phyloP scores from a whole-genome alignment of 1,284 basidiomycete genomes.

The Cystobasidium slooffiae region DNA sequence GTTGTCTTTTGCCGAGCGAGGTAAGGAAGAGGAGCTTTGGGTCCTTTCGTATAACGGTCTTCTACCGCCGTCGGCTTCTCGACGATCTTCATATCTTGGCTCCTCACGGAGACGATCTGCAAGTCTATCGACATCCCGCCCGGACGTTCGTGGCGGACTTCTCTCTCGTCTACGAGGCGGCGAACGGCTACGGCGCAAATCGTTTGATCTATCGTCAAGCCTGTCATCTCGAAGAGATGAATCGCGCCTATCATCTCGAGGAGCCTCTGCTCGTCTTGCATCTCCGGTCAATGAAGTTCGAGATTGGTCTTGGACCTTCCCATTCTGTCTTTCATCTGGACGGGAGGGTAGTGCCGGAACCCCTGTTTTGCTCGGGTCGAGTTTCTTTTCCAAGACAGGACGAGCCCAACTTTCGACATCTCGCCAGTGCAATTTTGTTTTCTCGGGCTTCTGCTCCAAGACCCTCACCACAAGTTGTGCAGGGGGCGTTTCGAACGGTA shows the following conservation, averaged over 20 bases:
- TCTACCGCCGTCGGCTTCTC: too few relatives aligned
- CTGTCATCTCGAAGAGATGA: too few relatives aligned
- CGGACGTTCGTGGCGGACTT: not conserved
- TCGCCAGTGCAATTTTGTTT: not conserved
- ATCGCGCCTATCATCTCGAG: too few relatives aligned
- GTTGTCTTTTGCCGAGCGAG: not conserved
- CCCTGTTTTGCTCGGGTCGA: too few relatives aligned
- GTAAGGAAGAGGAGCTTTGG: not conserved
- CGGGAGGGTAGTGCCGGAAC: too few relatives aligned
- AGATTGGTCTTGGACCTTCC: too few relatives aligned
- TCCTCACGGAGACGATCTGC: not conserved
- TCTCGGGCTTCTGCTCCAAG: not conserved
- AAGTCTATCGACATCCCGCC: not conserved
- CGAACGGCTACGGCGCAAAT: not conserved
- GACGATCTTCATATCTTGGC: not conserved
- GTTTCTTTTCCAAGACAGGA: not conserved
- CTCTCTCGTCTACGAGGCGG: not conserved
- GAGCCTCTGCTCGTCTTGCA: too few relatives aligned
- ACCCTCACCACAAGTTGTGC: slow-evolving; percentile 2
- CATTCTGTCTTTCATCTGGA: too few relatives aligned
- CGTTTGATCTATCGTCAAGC: too few relatives aligned
- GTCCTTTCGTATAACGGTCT: not conserved
- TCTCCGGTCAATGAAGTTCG: too few relatives aligned
- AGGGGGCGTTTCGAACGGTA: slow-evolving; percentile 1
- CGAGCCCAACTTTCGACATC: slow-evolving; percentile 8